phyloP scores from a whole-genome alignment of 495 filamentous ascomycete genomes.

The Recurvomyces mirabilis region DNA sequence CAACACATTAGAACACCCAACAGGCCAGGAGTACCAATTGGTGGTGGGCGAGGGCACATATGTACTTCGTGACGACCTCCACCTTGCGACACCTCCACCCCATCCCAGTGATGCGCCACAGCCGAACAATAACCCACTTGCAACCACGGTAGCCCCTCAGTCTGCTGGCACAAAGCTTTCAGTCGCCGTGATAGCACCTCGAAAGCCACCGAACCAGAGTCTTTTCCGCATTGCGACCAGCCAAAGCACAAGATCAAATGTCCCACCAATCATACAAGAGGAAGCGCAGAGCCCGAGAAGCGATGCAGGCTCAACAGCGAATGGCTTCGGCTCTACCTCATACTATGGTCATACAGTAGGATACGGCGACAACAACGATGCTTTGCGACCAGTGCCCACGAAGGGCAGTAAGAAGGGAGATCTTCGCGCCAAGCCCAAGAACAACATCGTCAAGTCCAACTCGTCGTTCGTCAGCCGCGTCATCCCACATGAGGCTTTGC shows the following conservation, averaged over 20 bases:
- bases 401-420: conserved; percentile 46
- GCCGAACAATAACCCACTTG: conserved; percentile 77
- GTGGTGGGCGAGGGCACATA: conserved; percentile 94
- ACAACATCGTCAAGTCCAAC: conserved; percentile 94
- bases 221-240: conserved; percentile 39
- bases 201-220: conserved; percentile 46
- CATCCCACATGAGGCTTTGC: conserved; percentile 73
- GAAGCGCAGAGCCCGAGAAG: conserved; percentile 27
- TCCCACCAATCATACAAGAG: conserved; percentile 33
- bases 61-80: conserved; percentile 73
- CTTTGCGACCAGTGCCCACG: conserved; percentile 41
- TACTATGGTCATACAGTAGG: conserved; percentile 40
- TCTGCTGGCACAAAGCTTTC: conserved; percentile 81
- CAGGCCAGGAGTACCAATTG: conserved; percentile 67
- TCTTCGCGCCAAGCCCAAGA: conserved; percentile 87
- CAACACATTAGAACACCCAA: conserved; percentile 70
- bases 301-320: conserved; percentile 24
- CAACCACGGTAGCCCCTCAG: conserved; percentile 67
- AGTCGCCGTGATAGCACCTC: conserved; percentile 54
- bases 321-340: conserved; percentile 22
- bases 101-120: conserved; percentile 86
- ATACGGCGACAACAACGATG: conserved; percentile 81
- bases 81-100: conserved; percentile 86
- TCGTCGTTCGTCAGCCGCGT: conserved; percentile 92
- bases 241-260: conserved; percentile 33